Evolutionary conservation across 495 filamentous ascomycete species (phyloP).

Genomic region (Astrothelium subdiscretum): DNA sequence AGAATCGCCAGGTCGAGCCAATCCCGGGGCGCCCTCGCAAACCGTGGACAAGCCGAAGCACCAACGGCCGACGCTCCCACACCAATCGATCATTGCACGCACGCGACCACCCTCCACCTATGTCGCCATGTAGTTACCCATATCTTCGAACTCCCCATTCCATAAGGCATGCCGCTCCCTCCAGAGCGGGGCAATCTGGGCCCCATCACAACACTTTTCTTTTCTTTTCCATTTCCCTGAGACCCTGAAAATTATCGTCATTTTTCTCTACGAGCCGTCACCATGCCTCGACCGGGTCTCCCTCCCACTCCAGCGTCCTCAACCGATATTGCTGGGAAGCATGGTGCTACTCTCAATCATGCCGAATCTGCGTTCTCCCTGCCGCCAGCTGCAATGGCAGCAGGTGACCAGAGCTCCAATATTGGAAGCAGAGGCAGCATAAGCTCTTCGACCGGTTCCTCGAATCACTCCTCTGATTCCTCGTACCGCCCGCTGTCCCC

Average conservation of each 20-base stretch:
- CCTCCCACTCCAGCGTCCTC: slow-evolving; percentile 81
- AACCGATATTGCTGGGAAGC: slow-evolving; percentile 68
- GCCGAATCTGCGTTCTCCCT: slow-evolving; percentile 60
- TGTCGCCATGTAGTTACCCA: too few species aligned
- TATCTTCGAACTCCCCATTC: too few species aligned
- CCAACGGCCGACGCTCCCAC: background rate
- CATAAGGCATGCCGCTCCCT: too few species aligned
- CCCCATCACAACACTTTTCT: background rate
- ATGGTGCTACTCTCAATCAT: slow-evolving; percentile 42
- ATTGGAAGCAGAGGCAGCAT: slow-evolving; percentile 28
- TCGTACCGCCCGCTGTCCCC: slow-evolving; percentile 46
- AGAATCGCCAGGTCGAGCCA: background rate
- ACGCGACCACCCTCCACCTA: background rate
- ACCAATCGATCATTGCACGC: slow-evolving; percentile 1
- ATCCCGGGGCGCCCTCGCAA: background rate
- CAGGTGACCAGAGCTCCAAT: slow-evolving; percentile 1
- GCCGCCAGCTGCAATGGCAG: slow-evolving; percentile 64
- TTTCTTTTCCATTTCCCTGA: too few species aligned
- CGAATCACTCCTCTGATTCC: slow-evolving; percentile 32
- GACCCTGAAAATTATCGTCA: too few species aligned
- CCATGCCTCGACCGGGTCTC: slow-evolving; percentile 15
- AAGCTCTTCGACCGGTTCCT: slow-evolving; percentile 32
- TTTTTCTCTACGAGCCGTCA: background rate
- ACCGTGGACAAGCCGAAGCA: background rate
- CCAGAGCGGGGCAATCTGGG: background rate